These are phyloP conservation scores for Eutrema salsugineum DNA, from an alignment of 441 rosid genomes.

Conservation along the genomic window DNA sequence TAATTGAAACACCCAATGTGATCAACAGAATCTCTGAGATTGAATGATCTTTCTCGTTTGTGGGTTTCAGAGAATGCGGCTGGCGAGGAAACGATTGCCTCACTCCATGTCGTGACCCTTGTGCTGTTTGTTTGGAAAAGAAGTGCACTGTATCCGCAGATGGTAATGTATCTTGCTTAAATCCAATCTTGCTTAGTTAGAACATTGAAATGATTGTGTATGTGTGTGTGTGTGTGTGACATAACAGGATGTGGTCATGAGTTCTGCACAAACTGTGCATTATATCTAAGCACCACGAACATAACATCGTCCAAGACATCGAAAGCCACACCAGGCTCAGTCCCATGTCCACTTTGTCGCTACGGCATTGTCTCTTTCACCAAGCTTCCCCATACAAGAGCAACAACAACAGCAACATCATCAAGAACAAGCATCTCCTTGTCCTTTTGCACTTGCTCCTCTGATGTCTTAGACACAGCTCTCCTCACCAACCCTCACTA, in stretches of 20 bases:
- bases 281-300: conserved; percentile 80
- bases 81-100: conserved; percentile 61
- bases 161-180: conserved; percentile 56
- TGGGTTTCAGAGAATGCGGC: conserved; percentile 80
- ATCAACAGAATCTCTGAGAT: background rate
- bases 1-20: background rate
- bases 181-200: background rate
- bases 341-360: conserved; percentile 92
- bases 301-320: conserved; percentile 42
- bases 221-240: background rate
- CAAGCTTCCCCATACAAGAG: conserved; percentile 48
- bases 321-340: conserved; percentile 67
- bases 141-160: conserved; percentile 77
- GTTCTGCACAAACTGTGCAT: conserved; percentile 87
- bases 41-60: background rate
- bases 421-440: conserved; percentile 74
- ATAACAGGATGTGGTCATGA: conserved; percentile 85
- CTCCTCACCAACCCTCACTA: conserved; percentile 49
- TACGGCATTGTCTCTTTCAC: conserved; percentile 77
- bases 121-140: conserved; percentile 86
- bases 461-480: conserved; percentile 54
- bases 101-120: conserved; percentile 63
- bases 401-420: conserved; percentile 24
- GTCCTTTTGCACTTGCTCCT: conserved; percentile 70
- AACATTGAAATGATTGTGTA: background rate